Evolutionary conservation across 176 grass and related monocot species (phyloP).

Genomic region (Themeda triandra): DNA sequence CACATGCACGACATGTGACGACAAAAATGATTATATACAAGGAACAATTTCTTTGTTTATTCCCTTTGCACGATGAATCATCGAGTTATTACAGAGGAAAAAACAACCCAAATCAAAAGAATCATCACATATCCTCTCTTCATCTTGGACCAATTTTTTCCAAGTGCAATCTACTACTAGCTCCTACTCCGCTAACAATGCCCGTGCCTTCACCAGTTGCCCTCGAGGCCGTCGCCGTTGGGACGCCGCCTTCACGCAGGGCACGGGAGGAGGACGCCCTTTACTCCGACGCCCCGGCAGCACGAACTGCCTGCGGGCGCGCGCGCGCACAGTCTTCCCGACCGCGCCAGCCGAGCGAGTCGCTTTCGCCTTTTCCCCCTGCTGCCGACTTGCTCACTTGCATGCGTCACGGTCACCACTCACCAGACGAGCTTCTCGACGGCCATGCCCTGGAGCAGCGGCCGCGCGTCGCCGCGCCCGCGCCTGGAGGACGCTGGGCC

Average conservation of each 20-base stretch:
- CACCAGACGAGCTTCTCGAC: slow-evolving; percentile 19
- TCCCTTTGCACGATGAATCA: background rate
- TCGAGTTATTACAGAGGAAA: background rate
- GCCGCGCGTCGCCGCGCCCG: slow-evolving; percentile 8
- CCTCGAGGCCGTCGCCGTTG: background rate
- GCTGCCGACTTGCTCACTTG: background rate
- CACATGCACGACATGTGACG: background rate
- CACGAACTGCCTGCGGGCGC: background rate
- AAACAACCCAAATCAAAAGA: background rate
- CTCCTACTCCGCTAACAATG: background rate
- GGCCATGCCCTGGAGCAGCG: slow-evolving; percentile 24
- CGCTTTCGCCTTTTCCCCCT: background rate
- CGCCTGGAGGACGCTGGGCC: background rate
- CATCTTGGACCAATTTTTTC: background rate
- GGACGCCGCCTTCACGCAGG: background rate
- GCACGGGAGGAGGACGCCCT: slow-evolving; percentile 11
- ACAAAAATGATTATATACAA: background rate
- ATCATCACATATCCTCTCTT: background rate
- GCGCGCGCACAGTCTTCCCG: background rate
- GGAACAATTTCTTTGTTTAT: slow-evolving; percentile 6
- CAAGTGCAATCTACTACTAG: background rate
- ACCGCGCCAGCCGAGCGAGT: background rate
- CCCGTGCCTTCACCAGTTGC: background rate
- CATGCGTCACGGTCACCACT: background rate
- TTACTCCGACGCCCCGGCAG: background rate